These are phyloP conservation scores for Sclerotinia spermophila DNA, from an alignment of 2,329 filamentous ascomycete genomes.

Conservation along the genomic window DNA sequence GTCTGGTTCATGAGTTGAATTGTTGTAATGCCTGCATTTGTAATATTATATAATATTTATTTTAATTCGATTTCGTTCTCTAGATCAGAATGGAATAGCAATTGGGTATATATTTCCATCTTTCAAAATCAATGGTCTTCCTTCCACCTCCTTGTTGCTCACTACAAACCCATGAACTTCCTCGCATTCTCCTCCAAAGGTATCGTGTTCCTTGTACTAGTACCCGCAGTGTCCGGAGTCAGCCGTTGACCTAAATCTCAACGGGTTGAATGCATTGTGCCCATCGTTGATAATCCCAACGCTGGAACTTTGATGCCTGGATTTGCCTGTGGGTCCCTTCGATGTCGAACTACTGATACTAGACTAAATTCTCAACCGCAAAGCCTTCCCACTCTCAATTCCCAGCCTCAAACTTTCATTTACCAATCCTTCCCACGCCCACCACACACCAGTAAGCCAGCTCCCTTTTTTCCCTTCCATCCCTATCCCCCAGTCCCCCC, in stretches of 20 bases:
- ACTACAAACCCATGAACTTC: background rate
- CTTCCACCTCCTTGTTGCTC: background rate
- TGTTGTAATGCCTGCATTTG: background rate
- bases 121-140: background rate
- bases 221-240: background rate
- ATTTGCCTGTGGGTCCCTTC: background rate
- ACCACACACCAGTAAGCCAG: slow-evolving; percentile 95
- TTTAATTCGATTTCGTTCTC: background rate
- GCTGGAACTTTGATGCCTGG: background rate
- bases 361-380: background rate
- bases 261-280: background rate
- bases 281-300: background rate
- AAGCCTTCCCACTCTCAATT: background rate
- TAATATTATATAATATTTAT: background rate
- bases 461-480: slow-evolving; percentile 74
- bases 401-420: background rate
- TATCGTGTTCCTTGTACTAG: background rate
- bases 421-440: slow-evolving; percentile 73
- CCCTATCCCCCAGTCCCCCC: slow-evolving; percentile 49
- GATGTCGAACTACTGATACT: background rate
- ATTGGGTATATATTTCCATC: background rate
- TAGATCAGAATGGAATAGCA: background rate
- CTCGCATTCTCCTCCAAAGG: too few species aligned
- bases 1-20: slow-evolving; percentile 41
- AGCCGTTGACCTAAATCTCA: background rate